Conservation (phyloP, 495 filamentous ascomycete species). For the Annulohypoxylon bovei region DNA sequence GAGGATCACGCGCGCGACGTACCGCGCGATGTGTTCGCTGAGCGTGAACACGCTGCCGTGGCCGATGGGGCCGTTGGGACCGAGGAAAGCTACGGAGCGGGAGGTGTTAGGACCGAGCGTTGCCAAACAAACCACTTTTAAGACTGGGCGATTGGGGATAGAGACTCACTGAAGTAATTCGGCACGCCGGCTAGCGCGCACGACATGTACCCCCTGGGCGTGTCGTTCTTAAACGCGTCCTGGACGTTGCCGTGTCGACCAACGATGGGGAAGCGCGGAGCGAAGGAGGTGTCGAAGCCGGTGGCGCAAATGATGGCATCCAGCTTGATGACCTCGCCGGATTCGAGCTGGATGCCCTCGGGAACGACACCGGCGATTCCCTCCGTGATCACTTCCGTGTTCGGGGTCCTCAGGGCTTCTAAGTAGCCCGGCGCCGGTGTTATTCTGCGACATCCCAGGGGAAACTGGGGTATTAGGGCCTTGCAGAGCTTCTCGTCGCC, state of each 20-base stretch:
- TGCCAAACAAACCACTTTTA: too few relatives aligned
- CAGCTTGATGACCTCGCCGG: constrained; percentile 64
- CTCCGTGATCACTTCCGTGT: constrained; percentile 67
- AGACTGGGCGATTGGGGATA: neutral
- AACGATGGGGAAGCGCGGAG: constrained; percentile 69
- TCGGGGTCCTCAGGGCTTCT: constrained; percentile 67
- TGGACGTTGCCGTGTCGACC: constrained; percentile 62
- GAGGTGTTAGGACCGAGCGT: constrained; percentile 41
- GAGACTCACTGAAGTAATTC: constrained; percentile 59
- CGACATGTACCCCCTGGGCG: constrained; percentile 57
- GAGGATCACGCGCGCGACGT: constrained; percentile 54
- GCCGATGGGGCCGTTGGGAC: constrained; percentile 60
- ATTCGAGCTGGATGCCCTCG: constrained; percentile 67
- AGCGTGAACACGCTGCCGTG: constrained; percentile 61
- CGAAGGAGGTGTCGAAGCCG: constrained; percentile 70
- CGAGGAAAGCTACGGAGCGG: constrained; percentile 53
- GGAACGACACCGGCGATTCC: constrained; percentile 65
- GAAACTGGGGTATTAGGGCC: constrained; percentile 70
- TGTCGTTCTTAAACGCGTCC: constrained; percentile 49
- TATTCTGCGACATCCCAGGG: constrained; percentile 71
- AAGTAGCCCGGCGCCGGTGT: constrained; percentile 77
- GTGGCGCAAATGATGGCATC: constrained; percentile 78
- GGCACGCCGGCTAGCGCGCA: constrained; percentile 56
- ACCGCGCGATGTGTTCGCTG: constrained; percentile 58
- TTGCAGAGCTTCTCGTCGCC: constrained; percentile 52